phyloP scores from a whole-genome alignment of 1,284 basidiomycete genomes.

The Rhodofomes roseus region DNA sequence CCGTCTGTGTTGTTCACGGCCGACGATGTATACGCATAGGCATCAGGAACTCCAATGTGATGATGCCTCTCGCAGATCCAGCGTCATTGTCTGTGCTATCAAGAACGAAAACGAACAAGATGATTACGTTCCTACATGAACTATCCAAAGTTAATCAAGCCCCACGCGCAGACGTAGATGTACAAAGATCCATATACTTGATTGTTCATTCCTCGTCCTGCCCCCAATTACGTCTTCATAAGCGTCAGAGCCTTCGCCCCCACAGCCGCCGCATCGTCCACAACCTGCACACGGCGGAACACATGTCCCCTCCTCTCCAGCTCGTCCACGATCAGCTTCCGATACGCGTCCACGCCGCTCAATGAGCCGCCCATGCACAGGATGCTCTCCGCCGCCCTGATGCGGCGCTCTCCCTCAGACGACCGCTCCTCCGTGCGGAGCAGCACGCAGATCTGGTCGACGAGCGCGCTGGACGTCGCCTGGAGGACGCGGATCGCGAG shows the following conservation, averaged over 20 bases:
- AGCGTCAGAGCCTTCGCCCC: constrained; percentile 45
- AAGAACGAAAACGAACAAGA: no score
- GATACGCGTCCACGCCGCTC: constrained; percentile 55
- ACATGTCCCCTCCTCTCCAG: constrained; percentile 52
- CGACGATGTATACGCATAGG: no score
- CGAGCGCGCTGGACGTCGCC: constrained; percentile 49
- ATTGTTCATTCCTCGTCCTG: neutral
- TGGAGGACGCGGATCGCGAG: constrained; percentile 58
- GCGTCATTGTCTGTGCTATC: no score
- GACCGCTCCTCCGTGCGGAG: constrained; percentile 28
- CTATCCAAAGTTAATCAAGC: neutral
- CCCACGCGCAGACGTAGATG: neutral
- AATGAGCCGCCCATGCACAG: constrained; percentile 75
- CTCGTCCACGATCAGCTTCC: constrained; percentile 55
- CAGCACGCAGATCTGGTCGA: constrained; percentile 56
- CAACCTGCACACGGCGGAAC: constrained; percentile 60
- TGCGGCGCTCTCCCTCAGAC: constrained; percentile 32
- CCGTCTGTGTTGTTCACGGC: no score
- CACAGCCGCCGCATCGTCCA: constrained; percentile 61
- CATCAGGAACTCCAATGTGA: no score
- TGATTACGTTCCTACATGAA: no score
- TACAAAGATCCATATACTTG: neutral
- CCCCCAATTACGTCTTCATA: constrained; percentile 4
- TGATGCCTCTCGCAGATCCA: no score
- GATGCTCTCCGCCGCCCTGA: constrained; percentile 53